Base-by-base conservation (phyloP, 2,329 filamentous ascomycete genomes). In the Pseudocercospora ulei region DNA sequence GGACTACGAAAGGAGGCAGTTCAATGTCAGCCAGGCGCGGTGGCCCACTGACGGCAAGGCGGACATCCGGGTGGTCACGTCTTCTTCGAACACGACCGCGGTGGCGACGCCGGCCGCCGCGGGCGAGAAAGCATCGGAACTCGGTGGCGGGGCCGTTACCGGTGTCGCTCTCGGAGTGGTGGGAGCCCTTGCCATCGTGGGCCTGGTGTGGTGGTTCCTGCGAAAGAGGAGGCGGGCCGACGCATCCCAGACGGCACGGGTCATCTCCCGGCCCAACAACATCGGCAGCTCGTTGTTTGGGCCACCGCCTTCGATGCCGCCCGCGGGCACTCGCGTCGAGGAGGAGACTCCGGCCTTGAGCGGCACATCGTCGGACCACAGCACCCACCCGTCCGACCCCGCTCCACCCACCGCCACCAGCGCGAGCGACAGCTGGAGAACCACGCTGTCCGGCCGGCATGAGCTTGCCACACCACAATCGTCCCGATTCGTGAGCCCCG, bases 341-440 rank as follows among this genome's bases (percentile, higher is more conserved):
- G 30, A 33, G 30, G 13, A 33, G 18, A 33, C 17, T 12, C n/a
- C 30, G n/a, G 17, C 30, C 20, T 33, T 33, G 8, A 13, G n/a
- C 30, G 8, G 4, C 5, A 22, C 18, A 20, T 5, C 18, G 9
- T n/a, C n/a, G 16, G 17, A 17, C 16, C 30, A 8, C 2, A 13
- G 18, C 5, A 14, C 30, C n/a, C 20, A 22, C 7, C 11, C 19
- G 8, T 33, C 30, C 11, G n/a, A n/a, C n/a, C 30, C 30, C 5
- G 18, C 11, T 7, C 30, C 11, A 7, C 11, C 23, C n/a, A 33
- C 30, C 8, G 18, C 18, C 11, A 19, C 23, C 11, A 33, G 18
- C 9, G 30, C 30, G 30, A 33, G 30, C 14, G 30, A 33, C 9
- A 33, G 17, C 17, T 33, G 30, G 30, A 33, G 28, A 6, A 30